phyloP scores from a whole-genome alignment of 1,139 yeast genomes.

The Candida pseudocylindracea region DNA sequence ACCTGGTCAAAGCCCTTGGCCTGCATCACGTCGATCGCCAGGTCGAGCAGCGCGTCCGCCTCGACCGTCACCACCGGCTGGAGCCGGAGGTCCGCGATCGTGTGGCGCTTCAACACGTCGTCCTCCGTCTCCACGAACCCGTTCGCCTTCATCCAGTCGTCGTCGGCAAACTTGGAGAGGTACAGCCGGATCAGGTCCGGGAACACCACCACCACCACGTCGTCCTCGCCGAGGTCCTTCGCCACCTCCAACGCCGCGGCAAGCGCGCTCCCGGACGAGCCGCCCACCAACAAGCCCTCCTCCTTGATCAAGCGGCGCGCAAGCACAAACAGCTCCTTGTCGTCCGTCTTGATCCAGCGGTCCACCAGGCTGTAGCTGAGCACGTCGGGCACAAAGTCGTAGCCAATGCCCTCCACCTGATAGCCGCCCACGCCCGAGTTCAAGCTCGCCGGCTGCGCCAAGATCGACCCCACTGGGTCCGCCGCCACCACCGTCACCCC shows the following conservation, averaged over 20 bases:
- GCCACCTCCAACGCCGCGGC: slow-evolving; percentile 62
- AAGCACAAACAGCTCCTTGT: slow-evolving; percentile 55
- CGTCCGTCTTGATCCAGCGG: slow-evolving; percentile 75
- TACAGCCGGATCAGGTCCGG: slow-evolving; percentile 82
- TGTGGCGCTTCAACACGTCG: slow-evolving; percentile 21
- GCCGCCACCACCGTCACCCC: slow-evolving; percentile 51
- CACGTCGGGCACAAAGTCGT: slow-evolving; percentile 74
- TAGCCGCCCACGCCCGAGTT: slow-evolving; percentile 38
- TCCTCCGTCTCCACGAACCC: slow-evolving; percentile 33
- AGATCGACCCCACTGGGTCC: slow-evolving; percentile 73
- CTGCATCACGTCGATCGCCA: slow-evolving; percentile 51
- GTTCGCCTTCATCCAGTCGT: slow-evolving; percentile 76
- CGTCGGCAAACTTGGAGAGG: slow-evolving; percentile 74
- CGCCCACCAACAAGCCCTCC: slow-evolving; percentile 80
- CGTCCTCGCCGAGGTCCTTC: slow-evolving; percentile 49
- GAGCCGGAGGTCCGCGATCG: slow-evolving; percentile 42
- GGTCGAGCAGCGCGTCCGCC: slow-evolving; percentile 34
- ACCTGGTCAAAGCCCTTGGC: slow-evolving; percentile 71
- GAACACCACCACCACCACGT: slow-evolving; percentile 59
- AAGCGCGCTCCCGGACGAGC: slow-evolving; percentile 70
- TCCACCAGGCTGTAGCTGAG: slow-evolving; percentile 47
- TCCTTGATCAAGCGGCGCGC: slow-evolving; percentile 71
- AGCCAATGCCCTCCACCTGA: slow-evolving; percentile 84
- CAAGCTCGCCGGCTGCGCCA: slow-evolving; percentile 62
- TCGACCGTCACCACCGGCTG: slow-evolving; percentile 61